A percentile compares a stretch with the other conserved stretches of the same genome.
These are phyloP conservation scores for Gaertneriomyces sp. DNA, from an alignment of 192 early-diverging fungal genomes.

Conservation along the genomic window DNA sequence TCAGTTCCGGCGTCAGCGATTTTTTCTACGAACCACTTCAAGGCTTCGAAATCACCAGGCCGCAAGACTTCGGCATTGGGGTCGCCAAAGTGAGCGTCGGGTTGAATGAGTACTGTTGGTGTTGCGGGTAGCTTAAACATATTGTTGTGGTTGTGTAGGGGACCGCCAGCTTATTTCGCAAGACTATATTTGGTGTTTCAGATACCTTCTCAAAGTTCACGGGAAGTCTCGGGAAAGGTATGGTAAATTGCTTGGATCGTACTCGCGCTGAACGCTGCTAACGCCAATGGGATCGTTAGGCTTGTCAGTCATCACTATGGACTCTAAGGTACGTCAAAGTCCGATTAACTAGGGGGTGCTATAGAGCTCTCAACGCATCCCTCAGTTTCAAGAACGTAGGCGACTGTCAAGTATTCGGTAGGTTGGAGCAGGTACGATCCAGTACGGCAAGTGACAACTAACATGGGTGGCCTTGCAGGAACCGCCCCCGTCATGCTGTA, in stretches of 20 bases:
- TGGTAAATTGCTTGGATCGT: background rate
- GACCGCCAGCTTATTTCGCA: conserved; percentile 72
- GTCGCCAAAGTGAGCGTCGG: conserved; percentile 69
- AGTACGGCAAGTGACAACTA: too few relatives aligned
- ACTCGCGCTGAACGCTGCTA: background rate
- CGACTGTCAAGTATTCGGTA: conserved; percentile 64
- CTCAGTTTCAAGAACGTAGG: conserved; percentile 76
- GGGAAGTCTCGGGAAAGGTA: conserved; percentile 91
- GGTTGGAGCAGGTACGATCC: background rate
- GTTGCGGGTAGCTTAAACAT: background rate
- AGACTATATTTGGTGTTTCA: conserved; percentile 94
- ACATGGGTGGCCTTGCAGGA: conserved; percentile 39
- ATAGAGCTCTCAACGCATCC: background rate
- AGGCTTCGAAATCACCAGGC: conserved; percentile 91
- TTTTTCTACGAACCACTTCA: conserved; percentile 98
- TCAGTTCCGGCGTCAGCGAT: conserved; percentile 90
- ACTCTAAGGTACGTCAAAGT: conserved; percentile 51
- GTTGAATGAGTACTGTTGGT: background rate
- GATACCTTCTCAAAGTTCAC: conserved; percentile 95
- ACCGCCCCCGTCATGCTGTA: conserved; percentile 85
- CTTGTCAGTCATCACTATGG: conserved; percentile 90
- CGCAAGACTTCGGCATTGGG: conserved; percentile 91
- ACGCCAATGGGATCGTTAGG: conserved; percentile 30
- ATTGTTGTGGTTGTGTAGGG: conserved; percentile 44
- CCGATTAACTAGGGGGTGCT: background rate